phyloP scores from a whole-genome alignment of 768 basidiomycete genomes.

The Tephrocybe sp. region DNA sequence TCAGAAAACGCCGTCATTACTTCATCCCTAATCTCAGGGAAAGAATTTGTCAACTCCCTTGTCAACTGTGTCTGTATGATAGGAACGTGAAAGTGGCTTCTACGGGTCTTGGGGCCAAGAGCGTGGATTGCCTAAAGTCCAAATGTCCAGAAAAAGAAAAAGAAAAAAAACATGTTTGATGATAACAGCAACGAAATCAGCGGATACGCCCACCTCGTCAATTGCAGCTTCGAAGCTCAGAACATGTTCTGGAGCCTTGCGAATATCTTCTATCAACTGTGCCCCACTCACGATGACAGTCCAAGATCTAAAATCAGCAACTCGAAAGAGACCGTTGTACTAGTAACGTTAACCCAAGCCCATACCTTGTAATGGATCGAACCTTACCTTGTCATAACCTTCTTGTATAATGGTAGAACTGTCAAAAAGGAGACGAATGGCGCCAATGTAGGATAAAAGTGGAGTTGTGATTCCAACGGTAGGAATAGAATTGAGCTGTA shows the following conservation, averaged over 20 bases:
- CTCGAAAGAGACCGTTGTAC: conserved; percentile 6
- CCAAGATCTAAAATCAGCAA: conserved; percentile 23
- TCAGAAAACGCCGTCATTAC: conserved; percentile 5
- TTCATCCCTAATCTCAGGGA: conserved; percentile 10
- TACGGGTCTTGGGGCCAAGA: conserved; percentile 8
- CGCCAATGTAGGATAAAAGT: conserved; percentile 10
- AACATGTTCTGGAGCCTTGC: conserved; percentile 28
- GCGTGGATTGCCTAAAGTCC: conserved; percentile 13
- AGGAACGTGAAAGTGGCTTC: conserved; percentile 18
- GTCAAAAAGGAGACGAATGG: conserved; percentile 8
- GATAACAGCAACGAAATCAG: neutral
- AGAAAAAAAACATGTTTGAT: neutral
- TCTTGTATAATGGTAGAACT: conserved; percentile 9
- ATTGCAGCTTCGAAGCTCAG: conserved; percentile 25
- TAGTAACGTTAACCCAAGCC: neutral
- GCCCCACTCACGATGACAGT: conserved; percentile 26
- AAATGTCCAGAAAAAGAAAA: neutral
- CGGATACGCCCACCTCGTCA: conserved; percentile 20
- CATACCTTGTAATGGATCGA: neutral
- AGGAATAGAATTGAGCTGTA: conserved; percentile 4
- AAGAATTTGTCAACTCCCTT: conserved; percentile 7
- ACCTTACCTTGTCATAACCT: conserved; percentile 13
- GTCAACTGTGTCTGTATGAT: conserved; percentile 17
- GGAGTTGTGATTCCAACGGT: conserved; percentile 8
- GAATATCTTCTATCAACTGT: conserved; percentile 27